These are phyloP conservation scores for Irpex sp. DNA, from an alignment of 1,284 basidiomycete genomes.

Conservation along the genomic window DNA sequence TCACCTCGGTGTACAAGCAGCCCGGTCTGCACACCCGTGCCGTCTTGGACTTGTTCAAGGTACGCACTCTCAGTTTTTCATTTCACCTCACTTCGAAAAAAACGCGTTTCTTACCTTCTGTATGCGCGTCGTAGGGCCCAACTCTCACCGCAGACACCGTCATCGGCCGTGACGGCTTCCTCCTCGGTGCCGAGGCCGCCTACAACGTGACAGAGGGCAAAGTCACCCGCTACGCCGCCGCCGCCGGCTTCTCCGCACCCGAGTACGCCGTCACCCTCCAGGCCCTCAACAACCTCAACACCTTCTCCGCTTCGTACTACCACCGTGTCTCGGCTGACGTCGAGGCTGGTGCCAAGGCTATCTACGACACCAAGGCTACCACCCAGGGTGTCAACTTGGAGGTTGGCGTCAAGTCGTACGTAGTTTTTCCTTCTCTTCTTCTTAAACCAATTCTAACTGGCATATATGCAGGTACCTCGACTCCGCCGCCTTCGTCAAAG, in stretches of 20 bases:
- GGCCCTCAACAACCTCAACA: slow-evolving; percentile 92
- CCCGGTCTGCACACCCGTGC: slow-evolving; percentile 94
- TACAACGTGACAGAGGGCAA: slow-evolving; percentile 96
- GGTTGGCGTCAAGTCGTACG: slow-evolving; percentile 93
- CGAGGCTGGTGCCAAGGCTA: slow-evolving; percentile 96
- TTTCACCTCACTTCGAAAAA: neutral
- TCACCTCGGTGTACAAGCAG: slow-evolving; percentile 93
- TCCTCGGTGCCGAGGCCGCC: slow-evolving; percentile 92
- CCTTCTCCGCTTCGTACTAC: slow-evolving; percentile 97
- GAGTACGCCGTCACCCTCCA: slow-evolving; percentile 97
- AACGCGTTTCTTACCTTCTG: no score
- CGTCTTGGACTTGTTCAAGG: slow-evolving; percentile 94
- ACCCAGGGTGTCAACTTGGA: slow-evolving; percentile 89
- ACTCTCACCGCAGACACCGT: slow-evolving; percentile 97
- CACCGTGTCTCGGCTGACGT: slow-evolving; percentile 95
- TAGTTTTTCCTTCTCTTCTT: slow-evolving; percentile 14
- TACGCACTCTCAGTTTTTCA: slow-evolving; percentile 29
- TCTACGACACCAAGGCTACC: slow-evolving; percentile 94
- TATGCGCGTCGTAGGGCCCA: slow-evolving; percentile 63
- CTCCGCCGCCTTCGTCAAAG: slow-evolving; percentile 90
- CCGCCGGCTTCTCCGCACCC: slow-evolving; percentile 92
- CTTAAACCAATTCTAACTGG: neutral
- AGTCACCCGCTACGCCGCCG: slow-evolving; percentile 90
- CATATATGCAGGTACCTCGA: slow-evolving; percentile 66
- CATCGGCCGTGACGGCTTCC: slow-evolving; percentile 95